Evolutionary conservation across 371 early-diverging fungal genomes (phyloP), one percentile per base, ranked within the genome.

Genomic region (Mortierella sp.): DNA sequence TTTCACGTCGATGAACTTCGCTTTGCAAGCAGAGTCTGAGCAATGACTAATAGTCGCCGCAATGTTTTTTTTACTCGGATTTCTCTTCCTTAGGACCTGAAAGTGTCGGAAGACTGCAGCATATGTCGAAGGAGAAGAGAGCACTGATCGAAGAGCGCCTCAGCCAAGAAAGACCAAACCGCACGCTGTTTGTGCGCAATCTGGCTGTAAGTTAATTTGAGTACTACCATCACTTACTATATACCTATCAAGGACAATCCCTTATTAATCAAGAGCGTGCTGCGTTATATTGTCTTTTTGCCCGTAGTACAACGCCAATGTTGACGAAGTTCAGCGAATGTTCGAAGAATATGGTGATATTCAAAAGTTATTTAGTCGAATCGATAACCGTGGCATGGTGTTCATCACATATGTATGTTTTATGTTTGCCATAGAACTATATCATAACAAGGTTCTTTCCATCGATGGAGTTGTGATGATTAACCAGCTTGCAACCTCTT

Each of bases 121-220:
- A 44, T 21, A 50, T 50, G 23, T n/a, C 50, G 9, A 56, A 23
- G 32, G 37, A 46, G 7, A 51, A 50, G 21, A 63, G 67, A 42
- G 50, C 63, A 8, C 44, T 76, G 19, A 76, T 76, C 43, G 51
- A 64, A n/a, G 70, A 69, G 21, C 69, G 76, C 8, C 19, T 70
- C 8, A 60, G 54, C 5, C 51, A 46, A 49, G 80, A 80, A 52
- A 61, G 72, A 14, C 79, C 71, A 14, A 76, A 71, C 21, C 78
- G 80, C 37, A 60, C 80, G 4, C 44, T 80, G 15, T 80, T 80
- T 44, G 44, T 80, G 12, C 55, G 80, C 12, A 80, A 79, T 46
- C 43, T 80, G 11, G 62, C 31, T 42, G 76, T 76, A 70, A 64
- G 64, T 26, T 9, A 6, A n/a, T n/a, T n/a, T n/a, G n/a, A n/a